phyloP scores from a whole-genome alignment of 768 basidiomycete genomes.

The Fibroporia radiculosa region DNA sequence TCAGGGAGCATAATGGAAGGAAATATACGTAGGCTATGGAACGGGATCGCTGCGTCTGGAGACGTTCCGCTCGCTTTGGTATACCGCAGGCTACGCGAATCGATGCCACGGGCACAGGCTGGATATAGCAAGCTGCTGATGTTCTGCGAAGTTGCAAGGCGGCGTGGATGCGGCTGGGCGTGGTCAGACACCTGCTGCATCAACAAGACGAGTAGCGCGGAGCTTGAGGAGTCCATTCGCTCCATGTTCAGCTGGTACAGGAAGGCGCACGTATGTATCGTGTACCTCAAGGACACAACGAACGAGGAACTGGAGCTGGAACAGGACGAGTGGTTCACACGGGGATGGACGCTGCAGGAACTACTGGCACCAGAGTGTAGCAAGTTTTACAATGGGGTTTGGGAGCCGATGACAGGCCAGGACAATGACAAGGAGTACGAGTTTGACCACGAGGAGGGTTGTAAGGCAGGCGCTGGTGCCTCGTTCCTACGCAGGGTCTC shows the following conservation, averaged over 20 bases:
- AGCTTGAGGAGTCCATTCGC: constrained; percentile 5
- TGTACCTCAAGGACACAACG: constrained; percentile 3
- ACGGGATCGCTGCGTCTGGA: too few species aligned
- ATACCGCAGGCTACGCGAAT: too few species aligned
- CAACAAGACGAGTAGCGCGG: constrained; percentile 4
- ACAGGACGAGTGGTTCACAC: not conserved
- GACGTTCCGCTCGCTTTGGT: too few species aligned
- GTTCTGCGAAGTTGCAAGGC: not conserved
- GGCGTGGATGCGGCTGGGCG: not conserved
- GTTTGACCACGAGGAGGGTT: not conserved
- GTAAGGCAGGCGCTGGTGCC: not conserved
- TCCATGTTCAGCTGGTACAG: constrained; percentile 6
- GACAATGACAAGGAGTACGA: too few species aligned
- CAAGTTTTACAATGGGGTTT: not conserved
- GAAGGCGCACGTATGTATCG: not conserved
- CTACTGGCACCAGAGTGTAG: not conserved
- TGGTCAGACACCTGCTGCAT: constrained; percentile 6
- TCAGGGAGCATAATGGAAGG: too few species aligned
- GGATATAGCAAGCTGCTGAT: too few species aligned
- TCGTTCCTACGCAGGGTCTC: not conserved
- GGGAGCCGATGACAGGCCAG: not conserved
- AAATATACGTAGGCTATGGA: too few species aligned
- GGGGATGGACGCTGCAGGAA: too few species aligned
- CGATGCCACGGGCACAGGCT: too few species aligned
- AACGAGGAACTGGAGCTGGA: not conserved